Conservation (phyloP, 2,329 filamentous ascomycete species). For the Xylariaceae sp. region DNA sequence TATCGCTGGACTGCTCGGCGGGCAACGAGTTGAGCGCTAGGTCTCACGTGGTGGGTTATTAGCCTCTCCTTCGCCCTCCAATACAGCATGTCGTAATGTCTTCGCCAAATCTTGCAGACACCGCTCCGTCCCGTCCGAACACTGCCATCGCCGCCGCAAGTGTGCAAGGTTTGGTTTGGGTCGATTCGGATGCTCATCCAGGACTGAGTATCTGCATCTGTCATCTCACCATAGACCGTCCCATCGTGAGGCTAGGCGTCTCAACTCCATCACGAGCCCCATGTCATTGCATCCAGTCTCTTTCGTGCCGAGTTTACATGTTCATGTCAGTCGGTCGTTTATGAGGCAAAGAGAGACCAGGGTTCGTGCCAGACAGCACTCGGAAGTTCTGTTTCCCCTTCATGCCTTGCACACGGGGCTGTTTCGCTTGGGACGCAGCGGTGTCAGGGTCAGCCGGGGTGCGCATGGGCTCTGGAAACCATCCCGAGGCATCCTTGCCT, state of each 20-base stretch:
- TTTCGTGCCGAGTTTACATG: too few relatives aligned
- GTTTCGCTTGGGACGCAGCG: constrained; percentile 14
- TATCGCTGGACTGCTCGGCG: too few relatives aligned
- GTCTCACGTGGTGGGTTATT: neutral
- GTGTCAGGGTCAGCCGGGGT: constrained; percentile 17
- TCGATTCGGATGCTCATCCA: too few relatives aligned
- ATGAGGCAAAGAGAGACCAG: constrained; percentile 8
- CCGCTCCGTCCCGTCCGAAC: too few relatives aligned
- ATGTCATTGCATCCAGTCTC: too few relatives aligned
- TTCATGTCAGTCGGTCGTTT: too few relatives aligned
- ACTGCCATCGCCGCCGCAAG: too few relatives aligned
- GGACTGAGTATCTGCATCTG: too few relatives aligned
- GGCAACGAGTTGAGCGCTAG: neutral
- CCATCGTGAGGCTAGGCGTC: constrained; percentile 2
- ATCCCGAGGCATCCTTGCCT: constrained; percentile 5
- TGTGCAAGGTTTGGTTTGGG: too few relatives aligned
- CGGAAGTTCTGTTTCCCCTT: constrained; percentile 19
- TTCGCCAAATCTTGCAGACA: too few relatives aligned
- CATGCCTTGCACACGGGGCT: constrained; percentile 18
- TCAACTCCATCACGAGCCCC: constrained; percentile 7
- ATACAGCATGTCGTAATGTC: constrained; percentile 1
- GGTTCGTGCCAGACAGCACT: constrained; percentile 18
- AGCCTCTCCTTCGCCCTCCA: neutral
- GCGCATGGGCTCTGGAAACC: constrained; percentile 6
- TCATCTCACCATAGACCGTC: too few relatives aligned